phyloP scores from a whole-genome alignment of 768 basidiomycete species.

The Xerocomus brunneocitrinus region DNA sequence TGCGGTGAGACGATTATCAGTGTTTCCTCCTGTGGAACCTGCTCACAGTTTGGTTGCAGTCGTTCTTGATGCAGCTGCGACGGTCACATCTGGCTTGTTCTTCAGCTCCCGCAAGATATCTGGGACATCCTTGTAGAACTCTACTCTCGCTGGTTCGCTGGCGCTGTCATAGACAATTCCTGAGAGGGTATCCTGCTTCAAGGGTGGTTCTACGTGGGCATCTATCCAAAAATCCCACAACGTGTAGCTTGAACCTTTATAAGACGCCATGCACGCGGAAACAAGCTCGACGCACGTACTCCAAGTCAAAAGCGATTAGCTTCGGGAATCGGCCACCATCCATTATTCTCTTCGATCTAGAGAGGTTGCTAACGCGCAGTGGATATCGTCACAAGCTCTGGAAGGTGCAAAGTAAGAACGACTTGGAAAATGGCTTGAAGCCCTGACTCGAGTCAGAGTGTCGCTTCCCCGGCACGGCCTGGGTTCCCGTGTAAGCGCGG shows the following conservation, averaged over 20 bases:
- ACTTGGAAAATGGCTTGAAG: too few relatives aligned
- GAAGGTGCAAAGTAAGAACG: too few relatives aligned
- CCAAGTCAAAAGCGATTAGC: slow-evolving; percentile 77
- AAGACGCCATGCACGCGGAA: neutral
- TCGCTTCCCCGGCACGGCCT: too few relatives aligned
- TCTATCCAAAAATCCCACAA: slow-evolving; percentile 89
- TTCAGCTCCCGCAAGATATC: slow-evolving; percentile 60
- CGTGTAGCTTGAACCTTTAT: slow-evolving; percentile 56
- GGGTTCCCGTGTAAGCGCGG: too few relatives aligned
- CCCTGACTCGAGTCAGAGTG: too few relatives aligned
- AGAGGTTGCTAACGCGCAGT: too few relatives aligned
- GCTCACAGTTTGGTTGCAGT: slow-evolving; percentile 62
- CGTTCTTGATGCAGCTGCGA: slow-evolving; percentile 77
- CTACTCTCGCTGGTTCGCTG: slow-evolving; percentile 34
- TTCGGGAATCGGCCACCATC: slow-evolving; percentile 42
- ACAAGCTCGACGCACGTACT: slow-evolving; percentile 42
- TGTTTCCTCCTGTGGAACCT: neutral
- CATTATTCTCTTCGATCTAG: slow-evolving; percentile 5
- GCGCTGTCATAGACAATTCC: slow-evolving; percentile 25
- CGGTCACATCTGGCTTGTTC: slow-evolving; percentile 38
- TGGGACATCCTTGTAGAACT: slow-evolving; percentile 76
- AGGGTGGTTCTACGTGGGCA: slow-evolving; percentile 60
- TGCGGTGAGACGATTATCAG: neutral
- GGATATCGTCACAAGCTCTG: too few relatives aligned
- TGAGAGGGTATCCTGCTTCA: slow-evolving; percentile 39